Evolutionary conservation across 2,329 filamentous ascomycete genomes (phyloP).

Genomic region (Sclerotiophoma versabilis): DNA sequence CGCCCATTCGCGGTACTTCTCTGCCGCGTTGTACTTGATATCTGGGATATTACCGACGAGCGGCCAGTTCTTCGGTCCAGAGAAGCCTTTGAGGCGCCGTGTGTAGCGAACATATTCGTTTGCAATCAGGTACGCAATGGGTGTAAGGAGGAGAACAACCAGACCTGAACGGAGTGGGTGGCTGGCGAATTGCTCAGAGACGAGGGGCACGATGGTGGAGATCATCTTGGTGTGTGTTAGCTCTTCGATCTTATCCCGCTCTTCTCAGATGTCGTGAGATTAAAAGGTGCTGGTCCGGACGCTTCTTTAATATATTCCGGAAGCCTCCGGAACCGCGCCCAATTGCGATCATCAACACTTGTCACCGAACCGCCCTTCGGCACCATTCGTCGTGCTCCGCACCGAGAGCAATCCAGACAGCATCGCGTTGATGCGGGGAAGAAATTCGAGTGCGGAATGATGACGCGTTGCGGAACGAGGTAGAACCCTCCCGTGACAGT

Average conservation of each 20-base stretch:
- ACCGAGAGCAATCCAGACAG: neutral
- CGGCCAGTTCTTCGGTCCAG: conserved; percentile 49
- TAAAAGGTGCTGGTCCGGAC: neutral
- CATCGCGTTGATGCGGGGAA: conserved; percentile 24
- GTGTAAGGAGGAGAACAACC: conserved; percentile 35
- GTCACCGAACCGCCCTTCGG: neutral
- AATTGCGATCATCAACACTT: too few species aligned
- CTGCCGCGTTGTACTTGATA: conserved; percentile 53
- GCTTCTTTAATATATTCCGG: conserved; percentile 7
- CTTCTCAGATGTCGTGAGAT: neutral
- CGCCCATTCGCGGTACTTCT: conserved; percentile 54
- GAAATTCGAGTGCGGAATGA: conserved; percentile 24
- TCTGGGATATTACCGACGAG: conserved; percentile 53
- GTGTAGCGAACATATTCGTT: conserved; percentile 49
- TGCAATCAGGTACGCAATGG: conserved; percentile 43
- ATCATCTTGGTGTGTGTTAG: conserved; percentile 31
- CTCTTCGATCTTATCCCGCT: neutral
- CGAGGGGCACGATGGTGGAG: conserved; percentile 33
- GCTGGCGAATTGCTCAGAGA: conserved; percentile 29
- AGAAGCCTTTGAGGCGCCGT: conserved; percentile 48
- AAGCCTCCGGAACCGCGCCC: conserved; percentile 1
- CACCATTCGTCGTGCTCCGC: neutral
- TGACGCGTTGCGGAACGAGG: conserved; percentile 18
- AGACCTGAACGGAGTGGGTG: conserved; percentile 37
- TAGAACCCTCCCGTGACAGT: neutral